Base-by-base conservation (phyloP, 805 yeast species). In the Wickerhamiella cacticola region DNA sequence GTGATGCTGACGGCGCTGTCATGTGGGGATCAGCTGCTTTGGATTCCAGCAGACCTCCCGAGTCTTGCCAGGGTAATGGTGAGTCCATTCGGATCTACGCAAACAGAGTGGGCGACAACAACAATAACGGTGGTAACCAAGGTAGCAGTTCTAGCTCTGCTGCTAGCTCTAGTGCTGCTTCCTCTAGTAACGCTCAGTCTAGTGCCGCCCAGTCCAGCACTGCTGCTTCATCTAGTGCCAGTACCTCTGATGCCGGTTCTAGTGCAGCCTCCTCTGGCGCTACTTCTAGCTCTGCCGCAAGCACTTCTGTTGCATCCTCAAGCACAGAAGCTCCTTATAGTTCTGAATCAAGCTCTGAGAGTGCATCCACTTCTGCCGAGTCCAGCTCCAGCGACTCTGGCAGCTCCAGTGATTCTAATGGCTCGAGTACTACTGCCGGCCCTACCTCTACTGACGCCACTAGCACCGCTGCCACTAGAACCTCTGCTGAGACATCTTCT, bases 121-220 rank as follows among this genome's bases (percentile, higher is more conserved):
- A n/a, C 19, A 19, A 19, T 31, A 15, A 15, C 19, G 36, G 19
- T 13, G 34, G 5, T 5, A 29, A 13, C n/a, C 15, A 15, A 29
- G 34, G 34, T 29, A 15, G n/a, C 15, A 13, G 5, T 31, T 18
- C 10, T n/a, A 36, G 28, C 16, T 8, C 18, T 13, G 24, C 24
- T n/a, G 6, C 36, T 33, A 33, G 36, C 40, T n/a, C 25, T 9
- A 25, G 25, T 36, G 41, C 41, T 5, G 26, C 41, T 36, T 18
- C 26, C 4, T 13, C 18, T 12, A 36, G 26, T 54, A 48, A 0
- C 53, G 57, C 33, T 24, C 41, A 41, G 19, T n/a, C 25, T 9
- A 25, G 25, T 36, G 41, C 41, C 3, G 26, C 41, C 21, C 5
- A 15, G 3, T 13, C 18, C 8, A 31, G 36, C 36, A 15, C 36